Base-by-base conservation (phyloP, 2,329 filamentous ascomycete genomes). In the Ophiocordyceps camponoti-saundersi region DNA sequence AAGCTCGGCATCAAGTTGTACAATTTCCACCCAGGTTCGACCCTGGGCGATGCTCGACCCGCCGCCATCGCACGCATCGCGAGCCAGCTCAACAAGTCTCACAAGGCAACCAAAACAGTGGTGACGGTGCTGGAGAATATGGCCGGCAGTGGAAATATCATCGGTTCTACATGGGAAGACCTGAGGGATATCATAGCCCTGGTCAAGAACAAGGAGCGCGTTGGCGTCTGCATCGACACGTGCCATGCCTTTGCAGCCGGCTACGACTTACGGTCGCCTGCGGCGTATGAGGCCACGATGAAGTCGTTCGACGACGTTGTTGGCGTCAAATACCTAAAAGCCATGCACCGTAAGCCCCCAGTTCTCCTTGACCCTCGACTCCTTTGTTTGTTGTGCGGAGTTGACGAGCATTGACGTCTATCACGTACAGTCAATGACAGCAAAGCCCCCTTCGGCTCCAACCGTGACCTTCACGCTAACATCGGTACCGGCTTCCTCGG, bases 221-320 rank as follows among this genome's bases (percentile, higher is more conserved):
- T 98, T 2, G 92, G 90, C 43, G 88, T 98, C 18, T 98, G 92
- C 63, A 79, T 98, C 48, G 92, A 98, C 61, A 98, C 92, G 0
- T 98, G 92, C 65, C 92, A 98, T 64, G 80, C 88, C 49, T 96
- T 96, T 62, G 90, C 90, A 0, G 89, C 86, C 0, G 92, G 92
- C 6, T 92, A 96, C 61, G 92, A 98, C 61, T 65, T 98, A 30
- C 78, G 87, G 46, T 79, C 81, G 0, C 82, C 85, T 0, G 73
- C 78, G 45, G 73, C 82, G 0, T 95, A 94, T 61, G 68, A 75
- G 32, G 65, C 72, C 45, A 92, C 87, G 0, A 76, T 96, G 62
- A 62, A 74, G 32, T 71, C 81, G 30, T 95, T 98, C 55, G 82
- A 94, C 53, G 60, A 76, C 11, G 68, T 82, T 6, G 82, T 98